These are phyloP conservation scores for Priceomyces fermenticarens DNA, from an alignment of 805 yeast species.

Conservation along the genomic window DNA sequence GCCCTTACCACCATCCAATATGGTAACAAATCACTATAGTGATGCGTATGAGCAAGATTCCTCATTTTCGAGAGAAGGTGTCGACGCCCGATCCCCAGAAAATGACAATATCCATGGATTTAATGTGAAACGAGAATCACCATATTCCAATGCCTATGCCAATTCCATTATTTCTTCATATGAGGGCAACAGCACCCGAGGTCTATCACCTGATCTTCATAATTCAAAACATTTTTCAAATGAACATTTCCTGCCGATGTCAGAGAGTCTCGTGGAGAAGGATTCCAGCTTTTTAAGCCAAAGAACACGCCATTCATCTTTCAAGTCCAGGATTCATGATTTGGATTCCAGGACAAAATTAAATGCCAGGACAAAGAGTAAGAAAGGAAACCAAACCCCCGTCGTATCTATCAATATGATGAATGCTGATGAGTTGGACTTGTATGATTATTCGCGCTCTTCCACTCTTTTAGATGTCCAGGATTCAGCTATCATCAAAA, in stretches of 20 bases:
- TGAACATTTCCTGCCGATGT: not conserved
- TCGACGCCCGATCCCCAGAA: not conserved
- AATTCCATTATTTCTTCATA: conserved; percentile 15
- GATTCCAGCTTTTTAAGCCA: not conserved
- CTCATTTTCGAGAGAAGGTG: conserved; percentile 2
- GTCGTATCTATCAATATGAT: conserved; percentile 45
- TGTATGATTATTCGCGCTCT: conserved; percentile 42
- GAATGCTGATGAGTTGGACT: conserved; percentile 42
- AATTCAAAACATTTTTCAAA: conserved; percentile 6
- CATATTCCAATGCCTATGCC: conserved; percentile 9
- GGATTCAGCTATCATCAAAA: conserved; percentile 31
- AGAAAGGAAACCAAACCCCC: conserved; percentile 18
- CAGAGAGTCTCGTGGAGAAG: conserved; percentile 3
- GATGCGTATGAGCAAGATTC: conserved; percentile 3
- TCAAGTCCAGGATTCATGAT: not conserved
- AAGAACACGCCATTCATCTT: not conserved
- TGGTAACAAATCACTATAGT: conserved; percentile 9
- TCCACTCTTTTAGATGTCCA: conserved; percentile 39
- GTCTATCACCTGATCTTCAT: conserved; percentile 16
- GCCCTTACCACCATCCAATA: conserved; percentile 27
- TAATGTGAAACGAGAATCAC: not conserved
- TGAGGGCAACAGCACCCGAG: conserved; percentile 12
- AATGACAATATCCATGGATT: not conserved
- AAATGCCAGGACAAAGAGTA: conserved; percentile 9
- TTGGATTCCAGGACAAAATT: conserved; percentile 1